Conservation (phyloP, 2,329 filamentous ascomycete species). For the Colletotrichum higginsianum region DNA sequence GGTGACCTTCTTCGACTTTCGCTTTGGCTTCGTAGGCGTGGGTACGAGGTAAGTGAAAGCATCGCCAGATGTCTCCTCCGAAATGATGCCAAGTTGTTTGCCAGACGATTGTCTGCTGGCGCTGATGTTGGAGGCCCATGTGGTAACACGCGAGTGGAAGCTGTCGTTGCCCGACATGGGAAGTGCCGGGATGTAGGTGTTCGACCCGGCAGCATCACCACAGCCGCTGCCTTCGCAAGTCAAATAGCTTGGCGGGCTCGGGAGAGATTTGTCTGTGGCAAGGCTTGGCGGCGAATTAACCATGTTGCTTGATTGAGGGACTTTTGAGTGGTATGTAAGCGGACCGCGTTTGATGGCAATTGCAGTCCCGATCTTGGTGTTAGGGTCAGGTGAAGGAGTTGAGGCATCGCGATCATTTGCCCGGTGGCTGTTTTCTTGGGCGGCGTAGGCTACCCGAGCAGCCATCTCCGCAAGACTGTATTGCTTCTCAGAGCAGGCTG, state of each 20-base stretch:
- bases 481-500: too few species aligned
- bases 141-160: background rate
- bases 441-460: background rate
- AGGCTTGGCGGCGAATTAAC: too few species aligned
- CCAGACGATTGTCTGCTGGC: background rate
- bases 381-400: too few species aligned
- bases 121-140: background rate
- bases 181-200: fast-evolving
- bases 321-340: background rate
- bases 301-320: background rate
- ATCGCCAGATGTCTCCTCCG: background rate
- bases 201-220: background rate
- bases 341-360: background rate
- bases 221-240: too few species aligned
- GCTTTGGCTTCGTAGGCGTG: too few species aligned
- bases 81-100: background rate
- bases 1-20: background rate
- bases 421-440: too few species aligned
- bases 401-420: too few species aligned
- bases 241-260: background rate
- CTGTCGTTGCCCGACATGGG: too few species aligned
- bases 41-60: fast-evolving
- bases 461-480: background rate
- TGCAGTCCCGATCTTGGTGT: background rate
- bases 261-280: background rate